These are phyloP conservation scores for Euphorbia peplus DNA, from an alignment of 345 rosid species.

Conservation along the genomic window DNA sequence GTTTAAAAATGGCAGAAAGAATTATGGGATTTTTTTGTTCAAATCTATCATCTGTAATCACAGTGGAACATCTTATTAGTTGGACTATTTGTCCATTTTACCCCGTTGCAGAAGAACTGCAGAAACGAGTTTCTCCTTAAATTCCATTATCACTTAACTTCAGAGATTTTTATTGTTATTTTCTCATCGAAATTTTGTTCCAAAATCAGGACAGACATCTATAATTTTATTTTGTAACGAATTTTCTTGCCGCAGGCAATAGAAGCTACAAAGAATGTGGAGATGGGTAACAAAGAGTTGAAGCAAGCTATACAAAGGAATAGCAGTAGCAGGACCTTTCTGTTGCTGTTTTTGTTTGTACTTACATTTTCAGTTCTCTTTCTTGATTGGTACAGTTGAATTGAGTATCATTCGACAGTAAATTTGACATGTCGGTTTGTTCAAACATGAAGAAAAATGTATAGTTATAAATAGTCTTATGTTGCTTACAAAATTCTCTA, in stretches of 20 bases:
- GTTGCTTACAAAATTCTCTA: background rate
- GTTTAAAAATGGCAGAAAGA: too few relatives aligned
- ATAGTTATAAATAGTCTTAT: too few relatives aligned
- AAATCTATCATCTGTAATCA: too few relatives aligned
- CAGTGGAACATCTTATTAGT: too few relatives aligned
- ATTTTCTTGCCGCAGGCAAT: conserved; percentile 51
- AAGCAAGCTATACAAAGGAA: conserved; percentile 74
- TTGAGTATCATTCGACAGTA: background rate
- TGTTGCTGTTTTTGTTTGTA: conserved; percentile 71
- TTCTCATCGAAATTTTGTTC: background rate
- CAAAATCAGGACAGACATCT: background rate
- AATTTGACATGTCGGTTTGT: background rate
- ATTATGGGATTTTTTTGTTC: too few relatives aligned
- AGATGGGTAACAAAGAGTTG: conserved; percentile 83
- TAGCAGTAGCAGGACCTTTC: conserved; percentile 90
- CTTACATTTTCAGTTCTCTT: conserved; percentile 84
- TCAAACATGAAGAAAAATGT: background rate
- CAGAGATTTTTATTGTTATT: too few relatives aligned
- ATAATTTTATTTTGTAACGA: background rate
- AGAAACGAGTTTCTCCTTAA: background rate
- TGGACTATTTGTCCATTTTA: too few relatives aligned
- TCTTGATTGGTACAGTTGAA: conserved; percentile 85
- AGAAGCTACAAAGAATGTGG: conserved; percentile 85
- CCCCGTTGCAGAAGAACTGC: too few relatives aligned
- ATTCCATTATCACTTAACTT: too few relatives aligned